Evolutionary conservation across 495 filamentous ascomycete species (phyloP).

Genomic region (Bacidia gigantensis): DNA sequence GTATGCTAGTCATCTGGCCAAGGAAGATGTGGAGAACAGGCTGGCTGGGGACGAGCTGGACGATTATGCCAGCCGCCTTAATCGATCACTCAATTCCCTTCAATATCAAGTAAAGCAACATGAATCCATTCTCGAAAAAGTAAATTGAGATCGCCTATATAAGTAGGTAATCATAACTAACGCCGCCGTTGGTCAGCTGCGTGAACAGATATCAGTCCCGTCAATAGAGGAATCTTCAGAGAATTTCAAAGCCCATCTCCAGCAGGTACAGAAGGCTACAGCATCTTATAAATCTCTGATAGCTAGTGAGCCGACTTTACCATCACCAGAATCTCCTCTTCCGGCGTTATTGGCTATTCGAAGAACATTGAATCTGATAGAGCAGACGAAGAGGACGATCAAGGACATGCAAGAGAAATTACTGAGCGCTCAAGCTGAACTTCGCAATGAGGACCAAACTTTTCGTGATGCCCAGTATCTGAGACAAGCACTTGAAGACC

Average conservation of each 20-base stretch:
- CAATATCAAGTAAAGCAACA: constrained; percentile 51
- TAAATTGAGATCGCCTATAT: constrained; percentile 14
- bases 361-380: constrained; percentile 46
- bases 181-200: constrained; percentile 22
- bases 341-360: constrained; percentile 59
- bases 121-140: constrained; percentile 45
- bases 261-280: constrained; percentile 43
- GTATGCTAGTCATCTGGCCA: not conserved
- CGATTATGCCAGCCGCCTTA: constrained; percentile 37
- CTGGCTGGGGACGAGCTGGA: not conserved
- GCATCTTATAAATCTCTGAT: constrained; percentile 49
- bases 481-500: constrained; percentile 37
- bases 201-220: constrained; percentile 25
- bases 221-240: constrained; percentile 20
- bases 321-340: constrained; percentile 49
- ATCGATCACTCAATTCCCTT: constrained; percentile 49
- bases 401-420: constrained; percentile 39
- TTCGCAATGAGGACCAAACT: constrained; percentile 46
- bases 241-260: constrained; percentile 34
- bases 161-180: constrained; percentile 2
- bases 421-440: constrained; percentile 34
- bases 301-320: constrained; percentile 46
- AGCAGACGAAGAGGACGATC: constrained; percentile 47
- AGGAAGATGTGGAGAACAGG: not conserved
- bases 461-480: constrained; percentile 45